Evolutionary conservation across 2,329 filamentous ascomycete species (phyloP).

Genomic region (Aspergillus sp.): DNA sequence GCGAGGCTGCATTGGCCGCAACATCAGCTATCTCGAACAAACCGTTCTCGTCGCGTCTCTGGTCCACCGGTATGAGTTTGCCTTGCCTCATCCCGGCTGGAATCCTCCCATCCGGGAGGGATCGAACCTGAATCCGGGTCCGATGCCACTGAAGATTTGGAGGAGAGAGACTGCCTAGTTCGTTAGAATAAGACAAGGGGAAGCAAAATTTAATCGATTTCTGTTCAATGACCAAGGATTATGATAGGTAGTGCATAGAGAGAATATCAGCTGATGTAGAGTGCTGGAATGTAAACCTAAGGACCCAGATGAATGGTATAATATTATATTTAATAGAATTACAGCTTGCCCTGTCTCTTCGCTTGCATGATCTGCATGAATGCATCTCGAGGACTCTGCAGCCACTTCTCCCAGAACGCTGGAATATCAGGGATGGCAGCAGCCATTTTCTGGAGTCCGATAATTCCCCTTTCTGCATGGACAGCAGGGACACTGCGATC

Average conservation of each 20-base stretch:
- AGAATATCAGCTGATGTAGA: too few species aligned
- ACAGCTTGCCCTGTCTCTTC: too few species aligned
- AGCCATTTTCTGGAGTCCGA: slow-evolving; percentile 13
- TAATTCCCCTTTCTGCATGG: slow-evolving; percentile 23
- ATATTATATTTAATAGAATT: too few species aligned
- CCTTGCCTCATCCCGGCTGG: slow-evolving; percentile 24
- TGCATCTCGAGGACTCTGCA: too few species aligned
- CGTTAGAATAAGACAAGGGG: too few species aligned
- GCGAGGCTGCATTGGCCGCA: slow-evolving; percentile 33
- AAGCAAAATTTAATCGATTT: too few species aligned
- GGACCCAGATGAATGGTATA: too few species aligned
- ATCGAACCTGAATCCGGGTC: slow-evolving; percentile 8
- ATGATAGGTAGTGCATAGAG: too few species aligned
- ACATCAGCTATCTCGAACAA: slow-evolving; percentile 42
- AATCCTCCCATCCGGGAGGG: slow-evolving; percentile 16
- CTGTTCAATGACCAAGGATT: too few species aligned
- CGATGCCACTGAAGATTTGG: slow-evolving; percentile 13
- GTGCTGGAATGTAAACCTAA: too few species aligned
- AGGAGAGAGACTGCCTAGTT: background rate
- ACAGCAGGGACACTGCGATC: slow-evolving; percentile 12
- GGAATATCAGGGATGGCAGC: slow-evolving; percentile 11
- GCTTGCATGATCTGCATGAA: too few species aligned
- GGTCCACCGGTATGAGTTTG: slow-evolving; percentile 40
- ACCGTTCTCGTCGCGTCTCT: slow-evolving; percentile 40
- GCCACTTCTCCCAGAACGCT: slow-evolving; percentile 15